Conservation (phyloP, 2,329 filamentous ascomycete genomes). For the Aureobasidium pullulans region DNA sequence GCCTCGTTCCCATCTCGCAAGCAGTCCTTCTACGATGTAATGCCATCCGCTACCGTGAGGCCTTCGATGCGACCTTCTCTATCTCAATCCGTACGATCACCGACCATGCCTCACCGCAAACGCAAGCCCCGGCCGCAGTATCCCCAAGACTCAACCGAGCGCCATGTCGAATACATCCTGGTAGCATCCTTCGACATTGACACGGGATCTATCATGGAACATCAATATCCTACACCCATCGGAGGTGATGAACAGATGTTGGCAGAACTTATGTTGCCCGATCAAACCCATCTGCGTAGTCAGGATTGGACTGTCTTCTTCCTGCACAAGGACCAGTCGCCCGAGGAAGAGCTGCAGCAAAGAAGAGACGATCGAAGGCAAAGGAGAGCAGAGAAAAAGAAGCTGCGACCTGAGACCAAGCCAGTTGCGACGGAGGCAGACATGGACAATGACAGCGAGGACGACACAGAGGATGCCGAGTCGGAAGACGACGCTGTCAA, state of each 20-base stretch:
- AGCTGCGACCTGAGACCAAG: constrained; percentile 36
- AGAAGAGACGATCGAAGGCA: constrained; percentile 14
- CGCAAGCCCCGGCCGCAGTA: constrained; percentile 41
- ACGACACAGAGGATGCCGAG: constrained; percentile 39
- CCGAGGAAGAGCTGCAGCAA: constrained; percentile 50
- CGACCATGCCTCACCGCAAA: constrained; percentile 13
- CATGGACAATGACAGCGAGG: constrained; percentile 46
- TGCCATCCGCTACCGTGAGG: constrained; percentile 2
- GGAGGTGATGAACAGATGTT: constrained; percentile 97
- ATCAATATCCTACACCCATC: constrained; percentile 91
- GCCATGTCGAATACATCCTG: constrained; percentile 97
- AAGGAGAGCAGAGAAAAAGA: constrained; percentile 36
- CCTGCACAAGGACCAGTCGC: constrained; percentile 82
- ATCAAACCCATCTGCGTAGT: constrained; percentile 87
- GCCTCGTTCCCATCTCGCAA: constrained; percentile 34
- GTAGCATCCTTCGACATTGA: constrained; percentile 98
- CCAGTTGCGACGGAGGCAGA: constrained; percentile 43
- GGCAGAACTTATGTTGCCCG: constrained; percentile 95
- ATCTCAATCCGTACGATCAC: not conserved
- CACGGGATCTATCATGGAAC: constrained; percentile 93
- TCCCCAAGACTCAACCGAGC: constrained; percentile 49
- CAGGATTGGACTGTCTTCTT: constrained; percentile 99
- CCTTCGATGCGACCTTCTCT: constrained; percentile 2
- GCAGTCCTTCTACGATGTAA: constrained; percentile 15
- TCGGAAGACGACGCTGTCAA: constrained; percentile 45